Evolutionary conservation across 306 rosid species (phyloP).

Genomic region (Casuarina equisetifolia): DNA sequence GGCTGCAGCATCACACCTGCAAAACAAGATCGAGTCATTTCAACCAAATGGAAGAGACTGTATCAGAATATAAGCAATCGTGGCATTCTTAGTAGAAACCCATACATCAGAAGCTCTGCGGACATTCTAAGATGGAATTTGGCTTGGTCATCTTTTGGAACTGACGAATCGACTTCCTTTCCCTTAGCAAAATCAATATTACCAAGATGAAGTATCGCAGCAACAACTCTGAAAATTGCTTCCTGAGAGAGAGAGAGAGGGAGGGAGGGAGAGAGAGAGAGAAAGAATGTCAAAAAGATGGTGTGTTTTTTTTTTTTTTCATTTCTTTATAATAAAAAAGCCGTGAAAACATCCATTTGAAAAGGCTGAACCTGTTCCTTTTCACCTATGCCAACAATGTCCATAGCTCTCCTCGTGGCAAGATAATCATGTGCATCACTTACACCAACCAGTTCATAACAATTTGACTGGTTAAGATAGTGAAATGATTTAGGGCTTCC

Average conservation of each 20-base stretch:
- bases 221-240: slow-evolving; percentile 96
- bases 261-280: slow-evolving; percentile 24
- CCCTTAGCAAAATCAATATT: slow-evolving; percentile 82
- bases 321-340: slow-evolving; percentile 21
- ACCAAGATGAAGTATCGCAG: slow-evolving; percentile 92
- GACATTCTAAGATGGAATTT: slow-evolving; percentile 83
- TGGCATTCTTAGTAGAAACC: slow-evolving; percentile 13
- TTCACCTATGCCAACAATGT: slow-evolving; percentile 86
- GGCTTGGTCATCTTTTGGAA: slow-evolving; percentile 88
- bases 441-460: slow-evolving; percentile 77
- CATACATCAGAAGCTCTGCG: slow-evolving; percentile 94
- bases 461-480: slow-evolving; percentile 94
- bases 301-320: slow-evolving; percentile 22
- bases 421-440: slow-evolving; percentile 93
- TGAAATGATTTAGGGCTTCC: slow-evolving; percentile 85
- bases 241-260: slow-evolving; percentile 55
- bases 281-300: slow-evolving; percentile 31
- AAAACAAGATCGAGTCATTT: slow-evolving; percentile 28
- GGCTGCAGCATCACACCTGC: slow-evolving; percentile 72
- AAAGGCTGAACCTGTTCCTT: slow-evolving; percentile 80
- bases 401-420: slow-evolving; percentile 99
- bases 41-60: slow-evolving; percentile 23
- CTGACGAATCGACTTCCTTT: slow-evolving; percentile 81
- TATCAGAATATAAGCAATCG: slow-evolving; percentile 15
- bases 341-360: slow-evolving; percentile 20